Percentiles rank a stretch among this genome's conserved stretches.
phyloP scores from a whole-genome alignment of 1,139 yeast species.

The Wickerhamomyces sp. region DNA sequence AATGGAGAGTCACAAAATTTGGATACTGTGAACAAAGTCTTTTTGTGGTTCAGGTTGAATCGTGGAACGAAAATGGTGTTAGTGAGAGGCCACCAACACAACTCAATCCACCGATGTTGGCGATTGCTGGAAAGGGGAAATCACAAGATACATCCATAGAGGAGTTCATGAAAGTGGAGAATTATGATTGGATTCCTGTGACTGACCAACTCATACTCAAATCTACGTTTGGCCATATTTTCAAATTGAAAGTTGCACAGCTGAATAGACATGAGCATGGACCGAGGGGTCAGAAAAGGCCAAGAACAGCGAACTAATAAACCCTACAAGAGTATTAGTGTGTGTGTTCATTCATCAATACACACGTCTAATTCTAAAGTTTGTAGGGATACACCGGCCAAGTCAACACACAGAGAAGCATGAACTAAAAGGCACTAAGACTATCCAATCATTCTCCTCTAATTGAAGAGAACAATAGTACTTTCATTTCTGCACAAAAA shows the following conservation, averaged over 20 bases:
- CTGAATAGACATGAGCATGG: background rate
- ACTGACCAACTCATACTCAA: slow-evolving; percentile 6
- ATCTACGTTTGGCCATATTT: slow-evolving; percentile 11
- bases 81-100: slow-evolving; percentile 4
- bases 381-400: slow-evolving; percentile 26
- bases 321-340: background rate
- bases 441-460: slow-evolving; percentile 15
- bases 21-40: slow-evolving; percentile 19
- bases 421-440: slow-evolving; percentile 17
- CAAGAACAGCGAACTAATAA: background rate
- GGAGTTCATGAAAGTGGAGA: slow-evolving; percentile 10
- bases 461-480: slow-evolving; percentile 2
- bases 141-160: slow-evolving; percentile 8
- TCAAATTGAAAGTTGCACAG: slow-evolving; percentile 6
- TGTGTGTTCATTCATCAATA: no score
- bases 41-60: slow-evolving; percentile 26
- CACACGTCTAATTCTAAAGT: background rate
- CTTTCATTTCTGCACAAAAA: slow-evolving; percentile 24
- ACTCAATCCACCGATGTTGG: slow-evolving; percentile 14
- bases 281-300: background rate
- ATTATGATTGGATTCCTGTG: slow-evolving; percentile 9
- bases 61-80: slow-evolving; percentile 3
- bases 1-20: slow-evolving; percentile 25
- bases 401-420: background rate
- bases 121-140: slow-evolving; percentile 13